A percentile compares a stretch with the other conserved stretches of the same genome.
phyloP scores from a whole-genome alignment of 345 rosid species.

The Capsella bursapastoris region DNA sequence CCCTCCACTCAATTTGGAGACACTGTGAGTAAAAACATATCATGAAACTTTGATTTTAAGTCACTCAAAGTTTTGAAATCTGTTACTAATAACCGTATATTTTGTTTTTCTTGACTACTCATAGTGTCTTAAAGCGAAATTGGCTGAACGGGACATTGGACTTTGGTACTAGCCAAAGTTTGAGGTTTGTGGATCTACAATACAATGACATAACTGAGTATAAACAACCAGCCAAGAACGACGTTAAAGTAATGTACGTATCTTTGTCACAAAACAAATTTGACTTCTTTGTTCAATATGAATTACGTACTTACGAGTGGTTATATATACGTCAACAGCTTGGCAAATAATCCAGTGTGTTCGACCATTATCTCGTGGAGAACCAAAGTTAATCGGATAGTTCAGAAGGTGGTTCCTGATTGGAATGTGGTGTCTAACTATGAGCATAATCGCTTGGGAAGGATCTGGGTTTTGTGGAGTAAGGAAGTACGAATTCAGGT shows the following conservation, averaged over 20 bases:
- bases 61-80: not conserved
- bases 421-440: too few species aligned
- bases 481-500: too few species aligned
- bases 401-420: too few species aligned
- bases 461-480: too few species aligned
- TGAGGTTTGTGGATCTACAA: not conserved
- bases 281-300: not conserved
- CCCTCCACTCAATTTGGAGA: not conserved
- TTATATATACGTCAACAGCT: not conserved
- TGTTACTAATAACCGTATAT: not conserved
- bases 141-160: not conserved
- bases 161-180: not conserved
- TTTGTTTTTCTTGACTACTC: not conserved
- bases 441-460: too few species aligned
- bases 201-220: not conserved
- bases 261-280: not conserved
- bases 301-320: not conserved
- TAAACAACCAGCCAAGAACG: not conserved
- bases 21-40: not conserved
- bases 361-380: too few species aligned
- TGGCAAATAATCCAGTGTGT: conserved; percentile 7
- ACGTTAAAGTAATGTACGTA: not conserved
- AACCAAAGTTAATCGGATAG: too few species aligned
- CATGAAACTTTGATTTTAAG: not conserved
- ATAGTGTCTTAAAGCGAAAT: not conserved